A percentile compares a stretch with the other conserved stretches of the same genome.
Evolutionary conservation across 176 grass and related monocot genomes (phyloP).

Genomic region (Tillandsia fasciculata): DNA sequence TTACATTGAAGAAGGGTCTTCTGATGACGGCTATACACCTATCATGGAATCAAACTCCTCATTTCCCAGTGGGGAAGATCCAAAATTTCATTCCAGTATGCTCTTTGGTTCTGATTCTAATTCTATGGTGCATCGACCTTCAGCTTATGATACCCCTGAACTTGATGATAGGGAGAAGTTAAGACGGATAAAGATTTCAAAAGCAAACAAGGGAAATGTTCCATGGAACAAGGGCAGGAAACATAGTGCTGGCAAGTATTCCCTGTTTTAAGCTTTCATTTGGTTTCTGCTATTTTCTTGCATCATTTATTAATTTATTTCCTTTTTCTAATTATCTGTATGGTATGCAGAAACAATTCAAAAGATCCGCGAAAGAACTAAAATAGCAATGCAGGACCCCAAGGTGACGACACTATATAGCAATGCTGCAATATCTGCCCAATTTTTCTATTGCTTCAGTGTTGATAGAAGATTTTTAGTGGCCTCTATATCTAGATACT

Average conservation of each 20-base stretch:
- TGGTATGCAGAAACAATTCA: conserved; percentile 63
- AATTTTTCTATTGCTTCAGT: not conserved
- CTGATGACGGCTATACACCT: not conserved
- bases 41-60: conserved; percentile 13
- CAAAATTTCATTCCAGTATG: conserved; percentile 7
- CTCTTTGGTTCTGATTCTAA: conserved; percentile 3
- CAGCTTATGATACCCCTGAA: conserved; percentile 23
- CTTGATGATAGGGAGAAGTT: conserved; percentile 57
- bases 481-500: not conserved
- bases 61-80: conserved; percentile 4
- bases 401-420: conserved; percentile 67
- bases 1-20: too few species aligned
- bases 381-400: conserved; percentile 98
- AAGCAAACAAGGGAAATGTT: conserved; percentile 84
- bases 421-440: not conserved
- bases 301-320: conserved; percentile 6
- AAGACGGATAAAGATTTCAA: conserved; percentile 69
- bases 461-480: not conserved
- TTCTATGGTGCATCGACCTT: not conserved
- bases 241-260: conserved; percentile 59
- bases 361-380: conserved; percentile 74
- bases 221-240: conserved; percentile 97
- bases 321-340: conserved; percentile 15
- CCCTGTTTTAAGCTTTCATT: not conserved
- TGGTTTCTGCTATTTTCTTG: not conserved